Evolutionary conservation across 2,329 filamentous ascomycete species (phyloP).

Genomic region (Fusarium annulatum): DNA sequence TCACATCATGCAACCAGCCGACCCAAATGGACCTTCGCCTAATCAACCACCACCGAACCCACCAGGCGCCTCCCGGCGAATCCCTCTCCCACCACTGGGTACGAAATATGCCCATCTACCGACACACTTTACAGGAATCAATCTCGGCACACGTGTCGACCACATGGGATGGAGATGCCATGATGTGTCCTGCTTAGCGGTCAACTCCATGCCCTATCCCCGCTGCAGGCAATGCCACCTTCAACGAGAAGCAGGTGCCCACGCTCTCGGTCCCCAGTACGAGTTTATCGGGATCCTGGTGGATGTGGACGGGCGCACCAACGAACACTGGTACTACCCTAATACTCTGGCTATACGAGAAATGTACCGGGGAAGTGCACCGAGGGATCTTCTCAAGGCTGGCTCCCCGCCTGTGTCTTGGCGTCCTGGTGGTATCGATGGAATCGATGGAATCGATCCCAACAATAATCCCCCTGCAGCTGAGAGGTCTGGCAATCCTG

Average conservation of each 20-base stretch:
- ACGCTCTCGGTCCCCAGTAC: fast-evolving
- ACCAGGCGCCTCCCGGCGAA: neutral
- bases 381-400: too few relatives aligned
- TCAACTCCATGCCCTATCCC: fast-evolving
- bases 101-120: too few relatives aligned
- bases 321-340: neutral
- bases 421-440: too few relatives aligned
- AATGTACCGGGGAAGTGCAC: too few relatives aligned
- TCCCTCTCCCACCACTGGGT: too few relatives aligned
- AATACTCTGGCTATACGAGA: too few relatives aligned
- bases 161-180: neutral
- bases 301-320: neutral
- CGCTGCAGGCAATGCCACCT: fast-evolving
- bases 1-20: neutral
- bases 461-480: too few relatives aligned
- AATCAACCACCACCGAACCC: neutral
- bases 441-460: too few relatives aligned
- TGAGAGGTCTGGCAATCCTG: neutral
- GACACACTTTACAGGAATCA: neutral
- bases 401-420: too few relatives aligned
- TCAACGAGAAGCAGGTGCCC: neutral
- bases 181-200: fast-evolving
- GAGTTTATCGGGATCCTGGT: neutral
- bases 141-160: neutral
- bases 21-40: neutral